Percentiles rank a stretch among this genome's conserved stretches.
These are phyloP conservation scores for Filosporella fistucella DNA, from an alignment of 495 filamentous ascomycete species.

Conservation along the genomic window DNA sequence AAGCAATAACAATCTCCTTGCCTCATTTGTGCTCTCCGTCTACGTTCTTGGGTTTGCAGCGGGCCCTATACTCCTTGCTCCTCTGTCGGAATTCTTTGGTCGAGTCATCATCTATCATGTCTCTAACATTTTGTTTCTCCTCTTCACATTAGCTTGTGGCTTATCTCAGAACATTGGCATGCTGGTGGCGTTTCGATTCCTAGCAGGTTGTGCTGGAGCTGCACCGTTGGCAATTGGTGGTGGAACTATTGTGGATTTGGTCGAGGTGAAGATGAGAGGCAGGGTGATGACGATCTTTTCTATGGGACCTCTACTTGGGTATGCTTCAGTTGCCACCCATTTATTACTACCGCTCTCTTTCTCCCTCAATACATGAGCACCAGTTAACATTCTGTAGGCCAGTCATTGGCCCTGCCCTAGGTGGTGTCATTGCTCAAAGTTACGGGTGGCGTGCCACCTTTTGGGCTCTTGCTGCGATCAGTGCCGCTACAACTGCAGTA, in stretches of 20 bases:
- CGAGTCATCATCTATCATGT: conserved; percentile 53
- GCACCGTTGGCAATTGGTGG: conserved; percentile 70
- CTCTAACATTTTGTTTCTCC: conserved; percentile 26
- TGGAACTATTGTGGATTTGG: conserved; percentile 74
- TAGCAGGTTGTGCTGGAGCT: conserved; percentile 71
- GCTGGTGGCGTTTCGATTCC: conserved; percentile 69
- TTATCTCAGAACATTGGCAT: conserved; percentile 57
- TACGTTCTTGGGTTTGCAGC: conserved; percentile 73
- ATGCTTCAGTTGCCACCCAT: conserved; percentile 32
- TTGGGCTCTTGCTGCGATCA: conserved; percentile 31
- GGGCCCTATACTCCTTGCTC: conserved; percentile 54
- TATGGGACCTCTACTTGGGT: conserved; percentile 66
- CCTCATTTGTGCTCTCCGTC: conserved; percentile 65
- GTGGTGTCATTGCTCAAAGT: conserved; percentile 47
- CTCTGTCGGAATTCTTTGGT: conserved; percentile 67
- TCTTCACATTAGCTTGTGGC: conserved; percentile 62
- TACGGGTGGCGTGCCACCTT: conserved; percentile 65
- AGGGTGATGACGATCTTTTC: conserved; percentile 61
- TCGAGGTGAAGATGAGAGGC: conserved; percentile 57
- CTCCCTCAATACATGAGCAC: too few species aligned
- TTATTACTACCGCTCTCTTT: too few species aligned
- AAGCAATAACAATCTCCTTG: conserved; percentile 55
- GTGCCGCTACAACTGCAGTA: neutral
- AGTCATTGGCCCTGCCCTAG: conserved; percentile 49
- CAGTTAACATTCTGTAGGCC: neutral